A percentile compares a stretch with the other conserved stretches of the same genome.
These are phyloP conservation scores for Pythium angustatum DNA, from an alignment of 352 stramenopile species.

Conservation along the genomic window DNA sequence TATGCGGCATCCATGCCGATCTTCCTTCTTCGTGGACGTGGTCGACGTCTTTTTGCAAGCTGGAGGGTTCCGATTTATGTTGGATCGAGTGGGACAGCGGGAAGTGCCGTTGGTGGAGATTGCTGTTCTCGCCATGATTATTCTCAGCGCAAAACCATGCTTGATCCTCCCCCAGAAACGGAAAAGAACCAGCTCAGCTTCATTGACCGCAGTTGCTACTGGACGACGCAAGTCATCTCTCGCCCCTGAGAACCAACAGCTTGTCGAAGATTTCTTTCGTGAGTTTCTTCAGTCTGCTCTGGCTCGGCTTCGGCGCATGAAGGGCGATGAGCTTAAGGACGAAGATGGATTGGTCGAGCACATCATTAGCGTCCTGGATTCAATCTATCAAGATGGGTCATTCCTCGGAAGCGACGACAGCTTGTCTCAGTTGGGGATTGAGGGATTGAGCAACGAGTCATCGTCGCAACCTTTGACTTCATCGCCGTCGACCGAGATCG, in stretches of 20 bases:
- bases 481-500: slow-evolving; percentile 24
- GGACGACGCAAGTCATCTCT: slow-evolving; percentile 42
- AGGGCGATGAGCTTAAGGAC: slow-evolving; percentile 72
- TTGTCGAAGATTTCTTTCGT: slow-evolving; percentile 78
- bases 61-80: slow-evolving; percentile 71
- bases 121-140: slow-evolving; percentile 63
- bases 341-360: slow-evolving; percentile 80
- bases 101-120: slow-evolving; percentile 62
- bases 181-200: slow-evolving; percentile 22
- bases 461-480: not conserved
- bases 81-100: slow-evolving; percentile 51
- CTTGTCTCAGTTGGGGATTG: not conserved
- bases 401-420: slow-evolving; percentile 43
- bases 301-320: slow-evolving; percentile 65
- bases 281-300: slow-evolving; percentile 79
- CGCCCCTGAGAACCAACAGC: slow-evolving; percentile 28
- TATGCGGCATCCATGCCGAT: slow-evolving; percentile 70
- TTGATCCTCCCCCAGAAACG: slow-evolving; percentile 49
- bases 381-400: slow-evolving; percentile 66
- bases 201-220: slow-evolving; percentile 14
- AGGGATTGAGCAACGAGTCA: slow-evolving; percentile 12
- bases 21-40: slow-evolving; percentile 83
- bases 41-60: slow-evolving; percentile 84
- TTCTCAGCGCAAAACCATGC: slow-evolving; percentile 77
- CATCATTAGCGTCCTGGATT: slow-evolving; percentile 65